Conservation (phyloP, 2,329 filamentous ascomycete genomes). For the Epichloe hybrida region DNA sequence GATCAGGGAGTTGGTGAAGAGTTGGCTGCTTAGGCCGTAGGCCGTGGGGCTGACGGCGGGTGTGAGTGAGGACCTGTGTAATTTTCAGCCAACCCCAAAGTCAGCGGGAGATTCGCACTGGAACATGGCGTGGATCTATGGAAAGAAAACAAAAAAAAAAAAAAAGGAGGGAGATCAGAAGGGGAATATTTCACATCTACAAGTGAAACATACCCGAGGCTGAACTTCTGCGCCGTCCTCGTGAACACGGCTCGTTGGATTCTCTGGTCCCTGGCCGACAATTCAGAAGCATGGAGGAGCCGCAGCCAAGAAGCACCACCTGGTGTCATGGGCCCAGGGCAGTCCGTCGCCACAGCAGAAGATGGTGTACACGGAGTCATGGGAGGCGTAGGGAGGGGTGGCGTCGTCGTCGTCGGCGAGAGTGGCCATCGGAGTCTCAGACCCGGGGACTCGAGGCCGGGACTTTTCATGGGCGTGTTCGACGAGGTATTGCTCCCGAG, state of each 20-base stretch:
- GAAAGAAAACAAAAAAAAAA: not conserved
- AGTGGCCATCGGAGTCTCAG: slow-evolving; percentile 10
- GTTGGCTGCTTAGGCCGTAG: slow-evolving; percentile 33
- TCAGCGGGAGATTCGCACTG: too few species aligned
- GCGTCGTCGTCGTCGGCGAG: slow-evolving; percentile 22
- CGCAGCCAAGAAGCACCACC: slow-evolving; percentile 31
- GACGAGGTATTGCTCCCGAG: not conserved
- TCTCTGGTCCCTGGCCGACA: slow-evolving; percentile 34
- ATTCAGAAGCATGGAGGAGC: slow-evolving; percentile 33
- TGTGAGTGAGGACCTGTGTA: slow-evolving; percentile 23
- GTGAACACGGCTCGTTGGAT: slow-evolving; percentile 33
- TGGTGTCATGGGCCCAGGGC: slow-evolving; percentile 18
- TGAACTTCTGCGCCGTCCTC: slow-evolving; percentile 36
- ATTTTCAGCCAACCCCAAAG: not conserved
- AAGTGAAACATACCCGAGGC: slow-evolving; percentile 21
- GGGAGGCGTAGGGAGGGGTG: slow-evolving; percentile 26
- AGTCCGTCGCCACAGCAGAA: slow-evolving; percentile 20
- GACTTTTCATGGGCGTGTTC: not conserved
- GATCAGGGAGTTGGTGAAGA: slow-evolving; percentile 41
- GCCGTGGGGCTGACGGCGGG: slow-evolving; percentile 28
- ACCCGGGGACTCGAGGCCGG: slow-evolving; percentile 14
- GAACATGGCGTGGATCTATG: not conserved
- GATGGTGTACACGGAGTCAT: slow-evolving; percentile 34
- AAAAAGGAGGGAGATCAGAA: too few species aligned
- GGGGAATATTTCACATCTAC: too few species aligned